Evolutionary conservation across 148 eudicot genomes (phyloP), one percentile per base, ranked within the genome.

Genomic region (Chenopodium suecicum): DNA sequence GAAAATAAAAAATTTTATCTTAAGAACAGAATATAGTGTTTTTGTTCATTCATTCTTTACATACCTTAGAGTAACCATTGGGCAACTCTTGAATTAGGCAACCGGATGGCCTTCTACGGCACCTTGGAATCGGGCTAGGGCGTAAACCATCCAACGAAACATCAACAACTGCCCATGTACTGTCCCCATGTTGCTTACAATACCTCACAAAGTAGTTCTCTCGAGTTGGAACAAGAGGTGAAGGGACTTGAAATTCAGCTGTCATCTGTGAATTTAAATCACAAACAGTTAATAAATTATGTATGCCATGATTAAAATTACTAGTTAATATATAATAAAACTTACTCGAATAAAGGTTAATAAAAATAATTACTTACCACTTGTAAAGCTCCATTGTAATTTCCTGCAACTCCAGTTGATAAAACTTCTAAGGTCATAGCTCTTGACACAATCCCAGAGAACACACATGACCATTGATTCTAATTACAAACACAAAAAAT

Each of bases 341-440:
- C 2, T 14, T 80, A 31, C 8, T 2, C 16, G 23, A 79, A 13
- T 0, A 29, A 12, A 14, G 34, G 70, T 66, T 0, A 76, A 62
- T 41, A 5, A 4, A 41, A 4, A 41, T 14, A 16, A 74, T 66
- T 22, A 22, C 31, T 80, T 90, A 93, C 98, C 97, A 94, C 95
- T 94, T 94, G 98, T 22, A 94, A 83, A 73, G 98, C 98, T 62
- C 98, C 98, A 80, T 94, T 91, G 82, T 90, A 93, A 80, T 92
- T 94, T 47, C 98, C 98, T 32, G 98, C 98, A 52, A 94, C 98
- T 69, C 98, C 98, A 44, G 98, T 93, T 67, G 98, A 94, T 13
- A 94, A 88, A 34, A 94, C 95, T 71, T 91, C 98, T 46, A 93
- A 76, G 32, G 94, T 91, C 92, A 91, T 81, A 37, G 97, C 97